phyloP scores from a whole-genome alignment of 768 basidiomycete genomes.

The Boletales sp. region DNA sequence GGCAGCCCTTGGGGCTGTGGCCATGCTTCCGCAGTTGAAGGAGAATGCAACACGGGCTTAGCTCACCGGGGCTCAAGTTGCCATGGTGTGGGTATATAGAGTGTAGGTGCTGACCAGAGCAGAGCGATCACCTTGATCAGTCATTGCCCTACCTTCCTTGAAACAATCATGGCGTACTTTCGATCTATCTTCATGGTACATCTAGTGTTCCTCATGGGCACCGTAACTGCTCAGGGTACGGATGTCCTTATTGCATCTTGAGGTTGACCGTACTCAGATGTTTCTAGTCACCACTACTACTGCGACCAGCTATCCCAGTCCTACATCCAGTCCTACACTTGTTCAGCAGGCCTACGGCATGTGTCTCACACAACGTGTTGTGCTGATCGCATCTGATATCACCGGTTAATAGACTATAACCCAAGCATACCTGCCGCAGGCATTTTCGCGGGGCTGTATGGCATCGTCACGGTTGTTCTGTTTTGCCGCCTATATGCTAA shows the following conservation, averaged over 20 bases:
- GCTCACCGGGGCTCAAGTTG: background rate
- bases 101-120: background rate
- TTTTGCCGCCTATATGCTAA: conserved; percentile 17
- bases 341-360: conserved; percentile 4
- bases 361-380: background rate
- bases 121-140: no score
- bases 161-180: background rate
- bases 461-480: conserved; percentile 7
- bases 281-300: conserved; percentile 4
- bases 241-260: background rate
- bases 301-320: background rate
- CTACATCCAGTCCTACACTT: conserved; percentile 7
- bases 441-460: conserved; percentile 21
- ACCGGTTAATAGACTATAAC: conserved; percentile 15
- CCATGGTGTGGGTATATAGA: background rate
- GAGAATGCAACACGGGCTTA: background rate
- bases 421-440: conserved; percentile 23
- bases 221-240: conserved; percentile 8
- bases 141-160: no score
- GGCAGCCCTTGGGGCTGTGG: background rate
- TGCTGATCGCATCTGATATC: background rate
- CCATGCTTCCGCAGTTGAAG: conserved; percentile 1
- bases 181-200: background rate
- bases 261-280: background rate
- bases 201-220: background rate